Base-by-base conservation (phyloP, 2,329 filamentous ascomycete genomes). In the Verticillium zaregamsianum region DNA sequence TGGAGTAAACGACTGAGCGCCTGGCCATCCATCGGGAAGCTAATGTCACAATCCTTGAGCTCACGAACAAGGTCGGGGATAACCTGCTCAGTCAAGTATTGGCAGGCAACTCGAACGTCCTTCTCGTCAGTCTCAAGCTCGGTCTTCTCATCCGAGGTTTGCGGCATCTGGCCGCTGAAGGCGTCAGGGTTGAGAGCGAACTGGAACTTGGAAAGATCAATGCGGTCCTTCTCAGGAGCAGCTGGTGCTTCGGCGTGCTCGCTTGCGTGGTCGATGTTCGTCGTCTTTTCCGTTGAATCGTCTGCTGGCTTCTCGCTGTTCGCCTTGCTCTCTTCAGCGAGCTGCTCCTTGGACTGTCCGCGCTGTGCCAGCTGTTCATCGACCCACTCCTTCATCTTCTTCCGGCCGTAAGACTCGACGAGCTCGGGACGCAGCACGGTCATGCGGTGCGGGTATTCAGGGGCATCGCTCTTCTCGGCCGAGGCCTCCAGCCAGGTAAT, bases 1-100 rank as follows among this genome's bases (percentile, higher is more conserved):
- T 99, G 95, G 72, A 99, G 83, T 59, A 97, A 85, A 66, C 89
- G 88, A 69, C 90, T 92, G 62, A 99, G 82, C 23, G 94, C 97
- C 71, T 91, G 86, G n/a, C 95, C 95, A 70, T 99, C 96, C 92
- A 98, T 97, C 14, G 95, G 95, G 80, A 98, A 98, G 70, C 94
- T 95, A 67, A 97, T 90, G 68, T 99, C 94, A 7, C 92, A 93
- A 67, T 96, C 92, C 72, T 90, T 90, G 62, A 99, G 85, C 70
- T 99, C 94, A 65, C 90, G 88, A 62, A 98, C 78, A 62, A 99
- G 82, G 61, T 90, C 86, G n/a, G 94, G 93, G 66, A 99, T 90
- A 60, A 92, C 86, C 63, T 90, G 88, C 9, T 87, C 82, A 9
- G 87, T 86, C 58, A 99, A 82, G 75, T 90, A 93, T 59, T 87